Evolutionary conservation across 192 early-diverging fungal species (phyloP).

Genomic region (Coemansia sp.): DNA sequence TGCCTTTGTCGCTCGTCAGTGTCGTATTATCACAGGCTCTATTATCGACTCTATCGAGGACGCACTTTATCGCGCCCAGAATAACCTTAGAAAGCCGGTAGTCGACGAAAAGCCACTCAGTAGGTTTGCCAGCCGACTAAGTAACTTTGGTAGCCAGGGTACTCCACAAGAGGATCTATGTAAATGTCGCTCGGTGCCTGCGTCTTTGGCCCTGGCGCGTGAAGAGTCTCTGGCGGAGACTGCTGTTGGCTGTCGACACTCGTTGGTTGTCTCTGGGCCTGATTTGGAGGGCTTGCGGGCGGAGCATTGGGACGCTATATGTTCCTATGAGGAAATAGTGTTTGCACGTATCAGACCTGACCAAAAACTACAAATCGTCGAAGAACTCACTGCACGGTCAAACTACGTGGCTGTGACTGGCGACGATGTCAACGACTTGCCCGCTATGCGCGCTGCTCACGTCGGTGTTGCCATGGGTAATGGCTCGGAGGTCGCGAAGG

Average conservation of each 20-base stretch:
- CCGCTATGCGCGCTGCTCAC: constrained; percentile 88
- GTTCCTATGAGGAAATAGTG: constrained; percentile 72
- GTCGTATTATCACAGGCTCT: constrained; percentile 69
- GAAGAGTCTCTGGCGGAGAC: constrained; percentile 15
- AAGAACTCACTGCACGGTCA: constrained; percentile 70
- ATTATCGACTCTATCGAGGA: constrained; percentile 44
- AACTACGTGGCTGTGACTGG: constrained; percentile 85
- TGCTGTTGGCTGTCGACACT: constrained; percentile 16
- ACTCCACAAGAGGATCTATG: neutral
- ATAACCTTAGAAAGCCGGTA: neutral
- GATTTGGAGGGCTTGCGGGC: constrained; percentile 65
- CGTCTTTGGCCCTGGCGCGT: constrained; percentile 1
- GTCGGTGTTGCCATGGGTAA: constrained; percentile 87
- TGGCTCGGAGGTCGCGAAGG: constrained; percentile 80
- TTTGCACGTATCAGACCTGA: constrained; percentile 91
- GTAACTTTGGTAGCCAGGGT: neutral
- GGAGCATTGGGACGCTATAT: constrained; percentile 71
- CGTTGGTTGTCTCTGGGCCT: constrained; percentile 69
- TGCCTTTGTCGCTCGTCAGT: constrained; percentile 73
- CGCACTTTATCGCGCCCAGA: constrained; percentile 14
- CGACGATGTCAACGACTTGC: constrained; percentile 91
- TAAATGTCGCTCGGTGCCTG: neutral
- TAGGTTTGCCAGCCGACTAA: constrained; percentile 3
- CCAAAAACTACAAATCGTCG: constrained; percentile 84
- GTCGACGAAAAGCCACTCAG: neutral